A percentile compares a stretch with the other conserved stretches of the same genome.
Evolutionary conservation across 805 yeast genomes (phyloP).

Genomic region (Ogataea angusta): DNA sequence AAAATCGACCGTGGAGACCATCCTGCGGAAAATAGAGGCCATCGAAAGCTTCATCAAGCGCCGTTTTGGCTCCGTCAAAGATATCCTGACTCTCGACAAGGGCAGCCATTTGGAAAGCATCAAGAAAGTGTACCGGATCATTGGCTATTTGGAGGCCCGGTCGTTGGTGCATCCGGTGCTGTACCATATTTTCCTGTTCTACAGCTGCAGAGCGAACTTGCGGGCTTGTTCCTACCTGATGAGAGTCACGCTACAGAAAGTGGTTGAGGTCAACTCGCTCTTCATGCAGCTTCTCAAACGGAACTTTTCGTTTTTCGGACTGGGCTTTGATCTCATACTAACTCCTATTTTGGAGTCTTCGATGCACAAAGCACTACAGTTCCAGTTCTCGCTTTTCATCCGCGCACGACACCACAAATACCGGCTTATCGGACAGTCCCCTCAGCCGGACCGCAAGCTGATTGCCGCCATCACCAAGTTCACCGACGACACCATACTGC

Average conservation of each 20-base stretch:
- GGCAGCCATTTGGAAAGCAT: slow-evolving; percentile 22
- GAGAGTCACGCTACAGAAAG: slow-evolving; percentile 32
- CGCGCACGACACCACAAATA: slow-evolving; percentile 31
- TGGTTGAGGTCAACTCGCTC: slow-evolving; percentile 35
- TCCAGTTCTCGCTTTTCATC: slow-evolving; percentile 26
- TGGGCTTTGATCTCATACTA: slow-evolving; percentile 37
- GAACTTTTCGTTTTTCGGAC: slow-evolving; percentile 28
- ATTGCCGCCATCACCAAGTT: slow-evolving; percentile 13
- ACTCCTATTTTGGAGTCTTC: slow-evolving; percentile 37
- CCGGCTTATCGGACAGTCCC: slow-evolving; percentile 6
- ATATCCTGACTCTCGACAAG: slow-evolving; percentile 25
- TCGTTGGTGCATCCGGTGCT: slow-evolving; percentile 39
- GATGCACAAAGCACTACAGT: slow-evolving; percentile 38
- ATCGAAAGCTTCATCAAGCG: slow-evolving; percentile 36
- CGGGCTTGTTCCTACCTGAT: slow-evolving; percentile 38
- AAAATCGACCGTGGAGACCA: slow-evolving; percentile 35
- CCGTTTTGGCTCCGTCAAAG: slow-evolving; percentile 32
- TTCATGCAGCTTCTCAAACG: slow-evolving; percentile 36
- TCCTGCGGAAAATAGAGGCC: slow-evolving; percentile 34
- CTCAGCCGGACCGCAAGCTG: slow-evolving; percentile 6
- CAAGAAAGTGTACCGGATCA: slow-evolving; percentile 21
- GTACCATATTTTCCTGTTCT: slow-evolving; percentile 41
- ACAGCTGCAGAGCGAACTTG: slow-evolving; percentile 33
- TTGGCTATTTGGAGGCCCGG: slow-evolving; percentile 25
- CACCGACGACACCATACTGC: slow-evolving; percentile 22